These are phyloP conservation scores for Fusarium hainanense DNA, from an alignment of 2,329 filamentous ascomycete species.

Conservation along the genomic window DNA sequence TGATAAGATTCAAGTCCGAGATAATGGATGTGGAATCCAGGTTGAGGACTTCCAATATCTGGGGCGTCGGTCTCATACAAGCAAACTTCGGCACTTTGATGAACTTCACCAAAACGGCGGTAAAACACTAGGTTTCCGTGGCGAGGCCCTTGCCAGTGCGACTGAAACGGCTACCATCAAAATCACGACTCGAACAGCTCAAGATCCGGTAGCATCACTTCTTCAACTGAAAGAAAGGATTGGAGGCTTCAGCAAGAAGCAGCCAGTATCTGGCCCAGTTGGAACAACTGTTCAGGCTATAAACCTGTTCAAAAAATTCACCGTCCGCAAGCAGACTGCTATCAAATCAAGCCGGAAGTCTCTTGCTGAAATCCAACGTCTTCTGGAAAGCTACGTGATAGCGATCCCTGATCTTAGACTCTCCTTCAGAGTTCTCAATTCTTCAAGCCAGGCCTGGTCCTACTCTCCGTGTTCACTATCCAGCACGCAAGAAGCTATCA, in stretches of 20 bases:
- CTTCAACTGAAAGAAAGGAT: slow-evolving; percentile 55
- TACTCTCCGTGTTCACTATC: slow-evolving; percentile 68
- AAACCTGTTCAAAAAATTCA: slow-evolving; percentile 68
- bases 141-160: slow-evolving; percentile 76
- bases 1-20: slow-evolving; percentile 75
- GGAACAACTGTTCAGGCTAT: slow-evolving; percentile 75
- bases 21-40: slow-evolving; percentile 79
- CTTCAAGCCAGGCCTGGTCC: slow-evolving; percentile 64
- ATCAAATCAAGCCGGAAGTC: slow-evolving; percentile 68
- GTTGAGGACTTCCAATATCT: slow-evolving; percentile 69
- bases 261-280: slow-evolving; percentile 63
- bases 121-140: slow-evolving; percentile 77
- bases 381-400: slow-evolving; percentile 73
- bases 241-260: slow-evolving; percentile 48
- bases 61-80: slow-evolving; percentile 76
- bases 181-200: slow-evolving; percentile 71
- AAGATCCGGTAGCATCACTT: slow-evolving; percentile 67
- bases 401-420: slow-evolving; percentile 72
- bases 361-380: slow-evolving; percentile 66
- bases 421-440: slow-evolving; percentile 67
- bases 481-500: slow-evolving; percentile 66
- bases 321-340: slow-evolving; percentile 70
- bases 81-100: slow-evolving; percentile 74
- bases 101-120: slow-evolving; percentile 69
- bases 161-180: slow-evolving; percentile 69